phyloP scores from a whole-genome alignment of 2,329 filamentous ascomycete genomes.

The Penicillium verrucosum region DNA sequence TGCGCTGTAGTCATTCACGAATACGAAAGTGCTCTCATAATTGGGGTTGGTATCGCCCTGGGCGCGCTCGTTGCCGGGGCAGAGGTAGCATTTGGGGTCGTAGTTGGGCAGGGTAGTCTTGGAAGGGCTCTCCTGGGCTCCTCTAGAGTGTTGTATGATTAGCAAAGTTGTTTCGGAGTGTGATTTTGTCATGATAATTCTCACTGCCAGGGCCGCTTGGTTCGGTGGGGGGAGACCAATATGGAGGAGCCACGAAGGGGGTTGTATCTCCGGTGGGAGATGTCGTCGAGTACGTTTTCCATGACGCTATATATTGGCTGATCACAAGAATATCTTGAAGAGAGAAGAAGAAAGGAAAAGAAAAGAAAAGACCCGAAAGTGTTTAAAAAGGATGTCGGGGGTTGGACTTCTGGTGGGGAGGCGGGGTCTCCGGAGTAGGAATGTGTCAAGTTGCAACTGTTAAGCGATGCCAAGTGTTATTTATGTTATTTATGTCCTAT shows the following conservation, averaged over 20 bases:
- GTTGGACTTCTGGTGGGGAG: constrained; percentile 17
- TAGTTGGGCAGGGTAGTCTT: constrained; percentile 71
- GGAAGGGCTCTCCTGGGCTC: constrained; percentile 71
- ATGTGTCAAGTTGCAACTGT: background rate
- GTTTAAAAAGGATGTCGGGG: background rate
- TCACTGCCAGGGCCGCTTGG: constrained; percentile 97
- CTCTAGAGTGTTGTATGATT: constrained; percentile 49
- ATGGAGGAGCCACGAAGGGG: constrained; percentile 86
- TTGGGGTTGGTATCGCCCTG: constrained; percentile 82
- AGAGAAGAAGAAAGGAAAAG: background rate
- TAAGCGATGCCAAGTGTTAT: constrained; percentile 1
- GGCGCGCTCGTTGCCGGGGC: constrained; percentile 84
- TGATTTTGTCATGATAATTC: constrained; percentile 34
- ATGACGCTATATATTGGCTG: constrained; percentile 46
- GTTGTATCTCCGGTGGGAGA: constrained; percentile 93
- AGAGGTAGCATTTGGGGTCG: constrained; percentile 91
- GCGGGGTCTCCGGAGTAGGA: constrained; percentile 21
- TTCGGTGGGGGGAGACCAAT: constrained; percentile 91
- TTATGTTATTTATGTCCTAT: background rate
- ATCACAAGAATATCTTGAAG: constrained; percentile 1
- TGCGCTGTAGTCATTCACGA: constrained; percentile 96
- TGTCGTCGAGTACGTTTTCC: constrained; percentile 84
- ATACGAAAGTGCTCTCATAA: constrained; percentile 84
- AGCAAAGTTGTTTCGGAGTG: background rate
- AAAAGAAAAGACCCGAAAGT: constrained; percentile 3